Evolutionary conservation across 352 stramenopile genomes (phyloP).

Genomic region (Phytophthora ramorum): DNA sequence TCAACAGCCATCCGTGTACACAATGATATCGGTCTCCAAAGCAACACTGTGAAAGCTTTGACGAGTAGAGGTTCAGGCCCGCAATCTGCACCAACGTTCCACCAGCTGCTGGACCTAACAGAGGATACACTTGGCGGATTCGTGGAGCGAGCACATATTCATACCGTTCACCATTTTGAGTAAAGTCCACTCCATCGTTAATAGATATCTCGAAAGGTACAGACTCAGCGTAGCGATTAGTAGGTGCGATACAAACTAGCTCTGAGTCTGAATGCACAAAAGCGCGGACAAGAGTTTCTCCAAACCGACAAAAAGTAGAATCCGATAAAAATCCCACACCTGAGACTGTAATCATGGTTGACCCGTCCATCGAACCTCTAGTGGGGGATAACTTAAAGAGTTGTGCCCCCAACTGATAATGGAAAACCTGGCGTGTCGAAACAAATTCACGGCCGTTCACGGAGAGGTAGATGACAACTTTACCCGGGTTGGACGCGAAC

Average conservation of each 20-base stretch:
- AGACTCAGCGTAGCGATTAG: constrained; percentile 37
- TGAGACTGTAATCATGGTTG: constrained; percentile 59
- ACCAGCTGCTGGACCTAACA: constrained; percentile 50
- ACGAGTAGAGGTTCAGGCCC: constrained; percentile 64
- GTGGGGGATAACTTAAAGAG: constrained; percentile 57
- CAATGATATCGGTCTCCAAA: constrained; percentile 62
- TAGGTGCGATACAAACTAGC: constrained; percentile 54
- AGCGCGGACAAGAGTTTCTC: constrained; percentile 40
- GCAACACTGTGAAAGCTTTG: constrained; percentile 64
- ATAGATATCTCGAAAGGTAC: constrained; percentile 76
- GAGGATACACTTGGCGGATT: constrained; percentile 60
- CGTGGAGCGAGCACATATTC: constrained; percentile 56
- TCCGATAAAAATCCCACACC: constrained; percentile 48
- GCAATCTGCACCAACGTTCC: constrained; percentile 64
- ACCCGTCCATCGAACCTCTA: constrained; percentile 54
- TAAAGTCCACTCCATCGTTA: constrained; percentile 92
- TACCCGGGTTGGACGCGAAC: constrained; percentile 24
- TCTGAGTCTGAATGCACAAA: constrained; percentile 45
- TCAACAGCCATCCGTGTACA: constrained; percentile 43
- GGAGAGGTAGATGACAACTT: constrained; percentile 56
- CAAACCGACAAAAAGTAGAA: constrained; percentile 62
- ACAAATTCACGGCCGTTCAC: constrained; percentile 82
- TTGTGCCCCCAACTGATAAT: constrained; percentile 48
- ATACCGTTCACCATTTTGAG: constrained; percentile 65
- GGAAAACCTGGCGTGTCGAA: constrained; percentile 53